A percentile compares a stretch with the other conserved stretches of the same genome.
These are phyloP conservation scores for Penicillium nucicola DNA, from an alignment of 495 filamentous ascomycete genomes.

Conservation along the genomic window DNA sequence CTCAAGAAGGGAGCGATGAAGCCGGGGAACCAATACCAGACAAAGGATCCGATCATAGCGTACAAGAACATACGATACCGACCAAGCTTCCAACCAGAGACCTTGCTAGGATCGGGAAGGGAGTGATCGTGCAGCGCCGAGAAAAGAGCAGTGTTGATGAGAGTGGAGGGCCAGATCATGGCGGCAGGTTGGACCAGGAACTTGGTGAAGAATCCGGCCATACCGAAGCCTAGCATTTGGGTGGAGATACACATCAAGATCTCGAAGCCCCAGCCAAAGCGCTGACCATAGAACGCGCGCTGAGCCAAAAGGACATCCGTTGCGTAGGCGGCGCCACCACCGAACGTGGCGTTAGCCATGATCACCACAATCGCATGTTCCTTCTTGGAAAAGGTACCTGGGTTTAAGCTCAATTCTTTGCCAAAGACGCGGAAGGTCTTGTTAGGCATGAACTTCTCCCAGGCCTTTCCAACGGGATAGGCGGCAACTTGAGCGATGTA, in stretches of 20 bases:
- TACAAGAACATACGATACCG: slow-evolving; percentile 65
- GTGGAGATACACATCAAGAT: slow-evolving; percentile 65
- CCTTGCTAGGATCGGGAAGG: slow-evolving; percentile 51
- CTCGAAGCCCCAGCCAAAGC: slow-evolving; percentile 66
- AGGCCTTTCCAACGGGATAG: slow-evolving; percentile 62
- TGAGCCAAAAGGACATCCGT: slow-evolving; percentile 67
- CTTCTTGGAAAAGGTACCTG: slow-evolving; percentile 73
- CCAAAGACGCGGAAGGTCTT: slow-evolving; percentile 54
- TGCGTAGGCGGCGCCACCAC: slow-evolving; percentile 57
- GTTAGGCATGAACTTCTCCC: slow-evolving; percentile 50
- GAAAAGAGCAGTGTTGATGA: slow-evolving; percentile 65
- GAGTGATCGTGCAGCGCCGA: slow-evolving; percentile 67
- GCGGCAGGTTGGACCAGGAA: slow-evolving; percentile 60
- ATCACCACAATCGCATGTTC: slow-evolving; percentile 73
- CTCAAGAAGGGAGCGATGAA: slow-evolving; percentile 47
- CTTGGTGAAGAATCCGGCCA: slow-evolving; percentile 65
- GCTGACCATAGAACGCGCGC: slow-evolving; percentile 62
- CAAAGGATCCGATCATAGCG: slow-evolving; percentile 53
- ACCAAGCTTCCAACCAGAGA: slow-evolving; percentile 63
- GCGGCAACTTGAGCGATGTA: slow-evolving; percentile 69
- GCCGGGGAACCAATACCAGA: slow-evolving; percentile 60
- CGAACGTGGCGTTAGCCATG: slow-evolving; percentile 57
- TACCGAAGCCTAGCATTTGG: slow-evolving; percentile 68
- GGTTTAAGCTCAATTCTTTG: slow-evolving; percentile 56
- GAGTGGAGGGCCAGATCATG: slow-evolving; percentile 72